phyloP scores from a whole-genome alignment of 352 stramenopile species.

The Pythium folliculosum region DNA sequence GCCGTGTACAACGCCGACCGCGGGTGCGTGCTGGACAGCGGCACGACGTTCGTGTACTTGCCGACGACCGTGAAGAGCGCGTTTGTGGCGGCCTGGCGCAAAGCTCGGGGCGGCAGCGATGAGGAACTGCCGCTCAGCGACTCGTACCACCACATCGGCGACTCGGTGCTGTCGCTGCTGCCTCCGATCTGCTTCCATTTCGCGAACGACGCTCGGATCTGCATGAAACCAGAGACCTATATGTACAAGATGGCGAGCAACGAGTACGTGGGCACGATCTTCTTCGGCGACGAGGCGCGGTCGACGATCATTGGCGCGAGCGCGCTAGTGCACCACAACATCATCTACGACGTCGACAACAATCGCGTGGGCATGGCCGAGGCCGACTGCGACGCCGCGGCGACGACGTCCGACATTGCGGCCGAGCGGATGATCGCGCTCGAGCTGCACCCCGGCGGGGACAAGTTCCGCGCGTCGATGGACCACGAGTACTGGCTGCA shows the following conservation, averaged over 20 bases:
- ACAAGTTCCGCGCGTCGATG: slow-evolving; percentile 47
- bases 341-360: slow-evolving; percentile 82
- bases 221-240: slow-evolving; percentile 52
- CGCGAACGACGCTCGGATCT: slow-evolving; percentile 57
- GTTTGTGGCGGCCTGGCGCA: slow-evolving; percentile 54
- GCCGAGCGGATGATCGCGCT: slow-evolving; percentile 41
- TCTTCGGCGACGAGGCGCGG: slow-evolving; percentile 62
- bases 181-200: slow-evolving; percentile 74
- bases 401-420: slow-evolving; percentile 8
- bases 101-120: slow-evolving; percentile 43
- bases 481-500: slow-evolving; percentile 44
- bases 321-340: slow-evolving; percentile 64
- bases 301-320: slow-evolving; percentile 77
- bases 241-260: slow-evolving; percentile 38
- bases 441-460: slow-evolving; percentile 56
- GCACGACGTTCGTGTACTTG: slow-evolving; percentile 81
- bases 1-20: slow-evolving; percentile 61
- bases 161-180: slow-evolving; percentile 34
- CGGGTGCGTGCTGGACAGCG: slow-evolving; percentile 78
- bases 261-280: slow-evolving; percentile 65
- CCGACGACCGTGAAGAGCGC: slow-evolving; percentile 35
- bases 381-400: slow-evolving; percentile 48
- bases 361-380: slow-evolving; percentile 60
- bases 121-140: slow-evolving; percentile 46
- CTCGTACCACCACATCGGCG: slow-evolving; percentile 39